Evolutionary conservation across 1,284 basidiomycete species (phyloP).

Genomic region (Cronartium quercuum): DNA sequence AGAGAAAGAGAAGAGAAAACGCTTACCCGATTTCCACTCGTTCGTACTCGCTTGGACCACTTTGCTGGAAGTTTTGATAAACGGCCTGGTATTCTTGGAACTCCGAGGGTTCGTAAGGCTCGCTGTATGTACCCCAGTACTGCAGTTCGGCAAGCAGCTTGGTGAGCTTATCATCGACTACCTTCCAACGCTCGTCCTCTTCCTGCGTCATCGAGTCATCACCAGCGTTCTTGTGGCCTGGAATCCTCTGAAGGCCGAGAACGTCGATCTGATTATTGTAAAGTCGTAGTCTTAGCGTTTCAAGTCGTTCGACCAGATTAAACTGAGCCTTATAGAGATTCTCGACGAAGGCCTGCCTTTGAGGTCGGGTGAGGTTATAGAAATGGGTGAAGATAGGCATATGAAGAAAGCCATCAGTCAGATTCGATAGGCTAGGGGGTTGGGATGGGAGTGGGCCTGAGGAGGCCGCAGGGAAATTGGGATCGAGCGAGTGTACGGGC

Average conservation of each 20-base stretch:
- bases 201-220: not conserved
- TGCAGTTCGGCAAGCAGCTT: conserved; percentile 24
- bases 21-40: conserved; percentile 35
- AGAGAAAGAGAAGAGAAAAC: not conserved
- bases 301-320: conserved; percentile 18
- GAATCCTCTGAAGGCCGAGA: conserved; percentile 6
- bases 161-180: conserved; percentile 13
- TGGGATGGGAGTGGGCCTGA: conserved; percentile 1
- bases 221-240: not conserved
- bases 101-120: not conserved
- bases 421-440: not conserved
- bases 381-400: conserved; percentile 15
- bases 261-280: conserved; percentile 23
- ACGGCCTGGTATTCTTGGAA: not conserved
- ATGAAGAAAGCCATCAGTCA: conserved; percentile 4
- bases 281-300: conserved; percentile 17
- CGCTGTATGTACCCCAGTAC: not conserved
- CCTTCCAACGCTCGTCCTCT: conserved; percentile 23
- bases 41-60: conserved; percentile 14
- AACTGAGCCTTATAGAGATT: conserved; percentile 34
- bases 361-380: conserved; percentile 6
- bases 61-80: not conserved
- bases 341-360: conserved; percentile 15
- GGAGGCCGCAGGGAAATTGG: not conserved
- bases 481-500: not conserved